Conservation (phyloP, 768 basidiomycete species). For the Clavulina sp. region DNA sequence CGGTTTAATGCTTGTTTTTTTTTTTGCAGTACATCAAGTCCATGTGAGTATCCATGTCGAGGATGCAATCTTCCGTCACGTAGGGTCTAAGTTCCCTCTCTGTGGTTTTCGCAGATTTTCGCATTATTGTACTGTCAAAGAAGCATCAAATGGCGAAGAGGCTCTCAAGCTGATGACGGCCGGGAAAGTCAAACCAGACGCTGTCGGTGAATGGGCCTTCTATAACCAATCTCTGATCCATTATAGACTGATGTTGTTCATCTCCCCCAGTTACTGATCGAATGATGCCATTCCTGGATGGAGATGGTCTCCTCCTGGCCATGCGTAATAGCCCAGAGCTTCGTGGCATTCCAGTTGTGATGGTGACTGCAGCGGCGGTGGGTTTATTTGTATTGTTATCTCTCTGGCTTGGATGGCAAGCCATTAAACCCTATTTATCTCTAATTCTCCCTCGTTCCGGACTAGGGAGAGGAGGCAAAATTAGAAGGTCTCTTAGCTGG, state of each 20-base stretch:
- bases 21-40: no score
- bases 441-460: neutral
- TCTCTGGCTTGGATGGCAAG: constrained; percentile 8
- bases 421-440: constrained; percentile 17
- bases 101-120: constrained; percentile 18
- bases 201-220: constrained; percentile 18
- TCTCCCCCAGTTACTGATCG: neutral
- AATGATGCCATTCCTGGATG: constrained; percentile 16
- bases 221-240: constrained; percentile 11
- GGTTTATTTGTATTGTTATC: neutral
- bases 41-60: no score
- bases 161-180: constrained; percentile 16
- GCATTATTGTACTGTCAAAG: constrained; percentile 19
- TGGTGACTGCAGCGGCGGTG: constrained; percentile 23
- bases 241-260: neutral
- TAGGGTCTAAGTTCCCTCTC: no score
- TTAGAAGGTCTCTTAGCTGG: constrained; percentile 23
- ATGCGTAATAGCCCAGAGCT: constrained; percentile 15
- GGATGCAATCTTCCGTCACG: no score
- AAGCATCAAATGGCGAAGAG: constrained; percentile 19
- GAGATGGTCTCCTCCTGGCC: constrained; percentile 18
- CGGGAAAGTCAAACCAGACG: constrained; percentile 20
- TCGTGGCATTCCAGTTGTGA: constrained; percentile 18
- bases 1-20: no score
- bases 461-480: constrained; percentile 20